phyloP scores from a whole-genome alignment of 257 asterid genomes.

The Solanum habrochaites region DNA sequence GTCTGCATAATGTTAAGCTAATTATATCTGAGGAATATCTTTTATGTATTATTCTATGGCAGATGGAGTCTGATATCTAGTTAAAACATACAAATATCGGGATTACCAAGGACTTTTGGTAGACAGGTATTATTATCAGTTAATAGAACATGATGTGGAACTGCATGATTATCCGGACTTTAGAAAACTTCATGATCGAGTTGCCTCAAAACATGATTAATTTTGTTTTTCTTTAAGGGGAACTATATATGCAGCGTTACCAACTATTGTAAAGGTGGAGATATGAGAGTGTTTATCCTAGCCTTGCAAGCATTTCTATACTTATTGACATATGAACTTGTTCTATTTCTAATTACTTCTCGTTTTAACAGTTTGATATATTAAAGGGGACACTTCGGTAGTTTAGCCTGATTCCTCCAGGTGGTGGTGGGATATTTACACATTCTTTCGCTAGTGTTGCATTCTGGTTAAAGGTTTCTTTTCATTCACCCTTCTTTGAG shows the following conservation, averaged over 20 bases:
- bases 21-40: too few relatives aligned
- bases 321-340: background rate
- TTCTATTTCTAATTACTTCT: background rate
- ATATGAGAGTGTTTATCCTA: conserved; percentile 52
- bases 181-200: background rate
- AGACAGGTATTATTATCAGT: conserved; percentile 42
- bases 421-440: conserved; percentile 81
- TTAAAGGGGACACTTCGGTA: conserved; percentile 76
- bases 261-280: conserved; percentile 74
- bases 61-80: conserved; percentile 69
- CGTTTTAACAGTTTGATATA: conserved; percentile 53
- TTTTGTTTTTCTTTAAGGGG: conserved; percentile 36
- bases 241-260: conserved; percentile 38
- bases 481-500: background rate
- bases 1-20: too few relatives aligned
- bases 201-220: conserved; percentile 2
- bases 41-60: background rate
- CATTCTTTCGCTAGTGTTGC: conserved; percentile 76
- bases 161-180: background rate
- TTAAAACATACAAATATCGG: conserved; percentile 69
- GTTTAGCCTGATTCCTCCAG: conserved; percentile 73
- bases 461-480: conserved; percentile 60
- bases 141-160: background rate
- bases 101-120: conserved; percentile 86
- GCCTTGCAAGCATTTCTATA: background rate